phyloP scores from a whole-genome alignment of 345 rosid genomes.

The Hypericum perforatum region DNA sequence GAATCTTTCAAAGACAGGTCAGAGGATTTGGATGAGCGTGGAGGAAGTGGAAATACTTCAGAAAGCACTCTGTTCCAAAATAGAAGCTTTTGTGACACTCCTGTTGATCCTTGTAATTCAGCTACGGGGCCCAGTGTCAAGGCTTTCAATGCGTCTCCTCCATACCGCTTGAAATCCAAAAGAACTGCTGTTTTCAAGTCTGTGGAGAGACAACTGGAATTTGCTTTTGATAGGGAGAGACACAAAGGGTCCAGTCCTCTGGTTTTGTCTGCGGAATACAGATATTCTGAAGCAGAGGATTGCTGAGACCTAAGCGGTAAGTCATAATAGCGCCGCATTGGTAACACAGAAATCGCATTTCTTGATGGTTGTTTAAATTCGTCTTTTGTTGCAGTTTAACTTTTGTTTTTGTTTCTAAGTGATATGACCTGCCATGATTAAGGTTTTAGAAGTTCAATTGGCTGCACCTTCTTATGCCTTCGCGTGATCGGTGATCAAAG shows the following conservation, averaged over 20 bases:
- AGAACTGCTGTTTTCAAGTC: conserved; percentile 70
- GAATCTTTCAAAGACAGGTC: conserved; percentile 20
- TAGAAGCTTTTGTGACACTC: conserved; percentile 26
- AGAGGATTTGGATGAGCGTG: conserved; percentile 20
- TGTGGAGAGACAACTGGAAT: conserved; percentile 84
- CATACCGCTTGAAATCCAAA: conserved; percentile 73
- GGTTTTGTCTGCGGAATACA: conserved; percentile 24
- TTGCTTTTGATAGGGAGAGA: conserved; percentile 40
- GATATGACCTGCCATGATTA: no score
- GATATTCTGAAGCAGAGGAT: conserved; percentile 28
- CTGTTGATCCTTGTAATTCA: conserved; percentile 24
- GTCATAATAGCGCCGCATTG: conserved; percentile 6
- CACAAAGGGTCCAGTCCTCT: conserved; percentile 28
- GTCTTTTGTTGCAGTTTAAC: no score
- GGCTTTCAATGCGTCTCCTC: conserved; percentile 79
- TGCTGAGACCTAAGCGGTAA: conserved; percentile 27
- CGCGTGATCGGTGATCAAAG: no score
- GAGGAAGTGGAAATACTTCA: conserved; percentile 18
- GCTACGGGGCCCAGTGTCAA: conserved; percentile 26
- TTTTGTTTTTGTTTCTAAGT: no score
- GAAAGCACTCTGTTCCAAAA: conserved; percentile 27
- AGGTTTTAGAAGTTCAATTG: no score
- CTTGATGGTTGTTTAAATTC: no score
- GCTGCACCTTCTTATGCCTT: no score
- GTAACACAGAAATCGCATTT: neutral